phyloP scores from a whole-genome alignment of 2,329 filamentous ascomycete species.

The Ampelomyces quisqualis region DNA sequence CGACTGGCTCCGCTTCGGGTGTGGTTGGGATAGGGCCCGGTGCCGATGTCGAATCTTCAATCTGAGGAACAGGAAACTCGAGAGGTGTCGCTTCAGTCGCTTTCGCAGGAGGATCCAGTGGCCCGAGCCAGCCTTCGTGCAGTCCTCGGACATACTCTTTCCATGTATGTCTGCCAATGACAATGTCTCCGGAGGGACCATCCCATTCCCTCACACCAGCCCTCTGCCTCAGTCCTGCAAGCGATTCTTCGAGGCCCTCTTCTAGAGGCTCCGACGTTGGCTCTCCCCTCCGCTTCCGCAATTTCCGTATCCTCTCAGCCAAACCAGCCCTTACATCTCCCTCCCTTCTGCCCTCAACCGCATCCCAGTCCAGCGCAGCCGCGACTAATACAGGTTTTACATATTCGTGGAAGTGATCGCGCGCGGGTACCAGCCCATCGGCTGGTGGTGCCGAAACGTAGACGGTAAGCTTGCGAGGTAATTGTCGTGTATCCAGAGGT shows the following conservation, averaged over 20 bases:
- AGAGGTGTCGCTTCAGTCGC: slow-evolving; percentile 11
- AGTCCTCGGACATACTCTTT: slow-evolving; percentile 93
- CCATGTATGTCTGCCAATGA: slow-evolving; percentile 91
- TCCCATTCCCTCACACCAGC: slow-evolving; percentile 70
- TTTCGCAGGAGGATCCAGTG: slow-evolving; percentile 63
- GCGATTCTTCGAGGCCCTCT: slow-evolving; percentile 57
- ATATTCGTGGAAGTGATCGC: slow-evolving; percentile 95
- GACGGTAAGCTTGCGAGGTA: slow-evolving; percentile 82
- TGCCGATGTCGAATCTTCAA: slow-evolving; percentile 3
- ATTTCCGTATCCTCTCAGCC: slow-evolving; percentile 77
- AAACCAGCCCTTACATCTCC: slow-evolving; percentile 88
- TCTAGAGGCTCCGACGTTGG: slow-evolving; percentile 47
- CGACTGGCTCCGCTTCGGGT: slow-evolving; percentile 5
- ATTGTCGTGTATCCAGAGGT: slow-evolving; percentile 67
- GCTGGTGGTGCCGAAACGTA: slow-evolving; percentile 84
- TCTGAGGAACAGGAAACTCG: slow-evolving; percentile 18
- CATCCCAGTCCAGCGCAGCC: slow-evolving; percentile 92
- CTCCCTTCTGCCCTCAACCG: slow-evolving; percentile 85
- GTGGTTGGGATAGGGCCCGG: neutral
- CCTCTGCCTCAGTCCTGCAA: slow-evolving; percentile 64
- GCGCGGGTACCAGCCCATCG: slow-evolving; percentile 78
- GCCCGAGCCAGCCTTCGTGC: slow-evolving; percentile 95
- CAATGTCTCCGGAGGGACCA: slow-evolving; percentile 77
- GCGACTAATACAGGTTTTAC: slow-evolving; percentile 89
- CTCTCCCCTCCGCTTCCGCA: slow-evolving; percentile 62